Evolutionary conservation across 345 rosid genomes (phyloP), one percentile per base, ranked within the genome.

Genomic region (Abelmoschus esculentus): DNA sequence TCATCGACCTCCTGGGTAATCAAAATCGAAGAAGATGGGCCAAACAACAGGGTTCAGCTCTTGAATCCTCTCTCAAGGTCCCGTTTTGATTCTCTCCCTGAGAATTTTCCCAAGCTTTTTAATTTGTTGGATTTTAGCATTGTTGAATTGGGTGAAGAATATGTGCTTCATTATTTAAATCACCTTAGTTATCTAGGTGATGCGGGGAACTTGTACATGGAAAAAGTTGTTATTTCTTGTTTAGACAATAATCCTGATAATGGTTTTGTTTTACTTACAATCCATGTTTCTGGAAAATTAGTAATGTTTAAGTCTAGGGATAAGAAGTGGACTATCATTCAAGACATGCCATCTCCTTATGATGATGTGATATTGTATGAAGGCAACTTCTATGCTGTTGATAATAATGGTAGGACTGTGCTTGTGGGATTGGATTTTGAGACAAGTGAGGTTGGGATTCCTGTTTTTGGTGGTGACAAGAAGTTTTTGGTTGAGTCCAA

Each of bases 211-310:
- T 66, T 88, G 60, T 55, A 55, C 32, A 55, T 55, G 60, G 60
- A 55, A 55, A 55, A 55, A 55, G 60, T 55, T 55, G 93, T 83
- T 19, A 78, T 89, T 18, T 69, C 83, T 74, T 64, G 81, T 70
- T 56, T 79, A 15, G 82, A 76, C 36, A 66, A 79, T 58, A 75
- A 73, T 29, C 58, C 59, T 1, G 5, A 50, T 15, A 73, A 52
- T n/a, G 83, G 58, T 28, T 95, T 88, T 44, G 78, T 83, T 70
- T 70, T 95, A 83, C 96, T 92, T 28, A 90, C 97, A 0, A 89
- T 92, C 61, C 99, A 91, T 79, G 83, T 90, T 34, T 89, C 98
- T 31, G 99, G 98, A 61, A 87, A 86, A 70, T 84, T 96, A 75
- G 98, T 96, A 8, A 78, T 92, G 70, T 88, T 79, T 73, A 92